phyloP scores from a whole-genome alignment of 345 rosid genomes.

The Streptanthus diversifolius region DNA sequence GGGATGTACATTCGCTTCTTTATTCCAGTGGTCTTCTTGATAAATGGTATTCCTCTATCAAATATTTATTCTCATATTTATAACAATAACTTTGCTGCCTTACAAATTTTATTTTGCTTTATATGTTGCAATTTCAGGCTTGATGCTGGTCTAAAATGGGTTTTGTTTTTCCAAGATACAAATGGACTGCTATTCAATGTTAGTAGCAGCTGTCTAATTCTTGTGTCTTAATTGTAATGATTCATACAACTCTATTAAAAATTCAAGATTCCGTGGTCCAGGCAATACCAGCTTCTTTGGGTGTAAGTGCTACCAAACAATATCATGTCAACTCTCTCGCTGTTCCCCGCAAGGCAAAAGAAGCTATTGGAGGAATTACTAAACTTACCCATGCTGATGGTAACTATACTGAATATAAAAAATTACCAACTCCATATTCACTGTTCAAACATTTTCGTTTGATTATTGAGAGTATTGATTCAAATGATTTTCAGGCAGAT shows the following conservation, averaged over 20 bases:
- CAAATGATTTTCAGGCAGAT: conserved; percentile 57
- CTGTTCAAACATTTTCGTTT: not conserved
- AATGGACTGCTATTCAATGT: conserved; percentile 99
- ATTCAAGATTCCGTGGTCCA: conserved; percentile 26
- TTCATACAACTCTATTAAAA: conserved; percentile 5
- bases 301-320: conserved; percentile 79
- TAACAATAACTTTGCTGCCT: not conserved
- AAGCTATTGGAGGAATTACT: conserved; percentile 96
- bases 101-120: not conserved
- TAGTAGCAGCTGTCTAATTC: conserved; percentile 15
- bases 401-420: conserved; percentile 20
- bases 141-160: conserved; percentile 76
- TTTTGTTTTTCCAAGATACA: conserved; percentile 95
- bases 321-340: conserved; percentile 97
- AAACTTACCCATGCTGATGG: conserved; percentile 89
- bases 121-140: conserved; percentile 48
- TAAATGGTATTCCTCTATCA: conserved; percentile 47
- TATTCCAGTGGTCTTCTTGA: conserved; percentile 80
- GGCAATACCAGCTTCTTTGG: conserved; percentile 95
- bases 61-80: not conserved
- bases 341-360: conserved; percentile 97
- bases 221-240: not conserved
- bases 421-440: not conserved
- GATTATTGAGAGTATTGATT: not conserved
- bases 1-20: conserved; percentile 91